These are phyloP conservation scores for Populus tomentosa DNA, from an alignment of 441 rosid species.

Conservation along the genomic window DNA sequence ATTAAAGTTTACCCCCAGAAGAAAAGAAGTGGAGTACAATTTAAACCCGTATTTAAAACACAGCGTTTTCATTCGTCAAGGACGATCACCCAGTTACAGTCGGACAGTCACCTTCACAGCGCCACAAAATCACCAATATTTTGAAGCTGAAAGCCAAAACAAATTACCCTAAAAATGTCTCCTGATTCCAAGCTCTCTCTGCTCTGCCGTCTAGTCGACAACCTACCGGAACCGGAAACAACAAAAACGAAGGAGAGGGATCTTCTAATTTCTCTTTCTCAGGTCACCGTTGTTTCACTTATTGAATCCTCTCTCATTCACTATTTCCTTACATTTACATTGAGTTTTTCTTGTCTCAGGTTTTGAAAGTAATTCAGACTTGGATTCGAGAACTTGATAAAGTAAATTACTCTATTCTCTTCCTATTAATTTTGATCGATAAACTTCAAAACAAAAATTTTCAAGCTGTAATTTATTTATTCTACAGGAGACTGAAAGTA, in stretches of 20 bases:
- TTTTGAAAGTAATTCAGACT: constrained; percentile 42
- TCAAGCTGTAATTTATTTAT: background rate
- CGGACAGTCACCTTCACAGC: background rate
- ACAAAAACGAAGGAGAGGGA: constrained; percentile 41
- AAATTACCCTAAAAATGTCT: constrained; percentile 21
- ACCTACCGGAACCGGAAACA: constrained; percentile 32
- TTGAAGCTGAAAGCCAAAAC: background rate
- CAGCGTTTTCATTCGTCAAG: background rate
- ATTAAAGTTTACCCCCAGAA: too few species aligned
- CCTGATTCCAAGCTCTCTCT: constrained; percentile 20
- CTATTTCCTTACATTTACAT: background rate
- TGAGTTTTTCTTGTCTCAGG: constrained; percentile 22
- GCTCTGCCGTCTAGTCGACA: constrained; percentile 45
- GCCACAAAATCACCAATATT: background rate
- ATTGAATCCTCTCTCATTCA: background rate
- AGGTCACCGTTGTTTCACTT: constrained; percentile 28
- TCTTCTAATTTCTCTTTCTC: constrained; percentile 50
- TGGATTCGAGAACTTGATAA: constrained; percentile 27
- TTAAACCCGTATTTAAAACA: background rate
- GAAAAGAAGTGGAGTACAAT: background rate
- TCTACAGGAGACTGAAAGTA: constrained; percentile 9
- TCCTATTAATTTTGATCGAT: background rate
- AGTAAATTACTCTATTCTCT: constrained; percentile 15
- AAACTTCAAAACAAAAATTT: background rate
- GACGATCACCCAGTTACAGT: background rate